phyloP scores from a whole-genome alignment of 2,329 filamentous ascomycete genomes.

The Neurospora sp. region DNA sequence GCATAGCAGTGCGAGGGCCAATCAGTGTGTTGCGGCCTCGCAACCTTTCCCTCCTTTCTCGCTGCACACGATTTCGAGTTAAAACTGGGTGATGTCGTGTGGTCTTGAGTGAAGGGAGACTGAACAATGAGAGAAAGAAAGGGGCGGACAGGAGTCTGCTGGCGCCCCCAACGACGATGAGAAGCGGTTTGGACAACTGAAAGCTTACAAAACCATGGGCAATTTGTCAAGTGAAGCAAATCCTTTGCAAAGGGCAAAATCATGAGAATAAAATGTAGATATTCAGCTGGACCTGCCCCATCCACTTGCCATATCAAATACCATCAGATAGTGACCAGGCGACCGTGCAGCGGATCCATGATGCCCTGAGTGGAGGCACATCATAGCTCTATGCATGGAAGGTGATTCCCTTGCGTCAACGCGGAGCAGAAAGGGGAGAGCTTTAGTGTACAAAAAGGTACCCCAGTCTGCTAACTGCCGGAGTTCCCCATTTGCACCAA shows the following conservation, averaged over 20 bases:
- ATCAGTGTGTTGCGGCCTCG: slow-evolving; percentile 10
- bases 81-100: slow-evolving; percentile 8
- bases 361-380: not conserved
- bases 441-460: not conserved
- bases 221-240: not conserved
- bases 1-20: slow-evolving; percentile 9
- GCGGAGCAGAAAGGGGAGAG: not conserved
- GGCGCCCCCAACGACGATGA: not conserved
- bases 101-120: not conserved
- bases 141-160: not conserved
- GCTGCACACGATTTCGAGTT: slow-evolving; percentile 7
- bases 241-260: not conserved
- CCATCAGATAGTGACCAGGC: not conserved
- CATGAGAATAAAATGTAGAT: not conserved
- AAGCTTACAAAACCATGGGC: not conserved
- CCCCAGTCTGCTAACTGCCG: not conserved
- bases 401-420: not conserved
- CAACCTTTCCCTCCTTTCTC: slow-evolving; percentile 6
- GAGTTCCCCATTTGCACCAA: not conserved
- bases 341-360: not conserved
- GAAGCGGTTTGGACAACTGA: not conserved
- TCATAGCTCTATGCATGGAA: not conserved
- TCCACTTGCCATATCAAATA: not conserved
- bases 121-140: not conserved
- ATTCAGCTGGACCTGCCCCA: not conserved